Base-by-base conservation (phyloP, 1,284 basidiomycete genomes). In the Puccinia hordei region DNA sequence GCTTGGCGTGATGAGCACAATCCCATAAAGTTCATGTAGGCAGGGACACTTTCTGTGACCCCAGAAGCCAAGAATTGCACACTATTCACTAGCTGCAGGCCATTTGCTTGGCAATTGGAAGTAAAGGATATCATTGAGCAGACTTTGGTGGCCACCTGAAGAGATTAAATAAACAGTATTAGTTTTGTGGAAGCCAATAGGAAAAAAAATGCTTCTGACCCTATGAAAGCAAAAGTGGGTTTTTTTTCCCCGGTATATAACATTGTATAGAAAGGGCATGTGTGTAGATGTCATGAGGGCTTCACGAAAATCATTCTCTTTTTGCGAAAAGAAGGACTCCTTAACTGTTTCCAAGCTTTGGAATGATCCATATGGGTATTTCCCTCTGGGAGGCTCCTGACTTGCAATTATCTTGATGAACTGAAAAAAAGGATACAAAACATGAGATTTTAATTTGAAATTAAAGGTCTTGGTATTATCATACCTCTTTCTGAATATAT, bases 41-140 rank as follows among this genome's bases (percentile, higher is more conserved):
- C 63, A n/a, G 41, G 35, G 35, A 66, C 41, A 9, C 63, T 9
- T 30, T 66, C 63, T 9, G 38, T 44, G 3, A 66, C 19, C 2
- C 63, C 63, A 27, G 35, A 66, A 8, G 63, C 35, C 17, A 66
- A 66, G 41, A 66, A 44, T 10, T n/a, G 30, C 4, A 66, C 63
- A 17, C 9, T 1, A 41, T 66, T 66, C 4, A 19, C 19, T 1
- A 66, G 38, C 38, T 66, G 63, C 13, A 66, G 30, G 30, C 22
- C 38, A 66, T 66, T 66, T 13, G 27, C 10, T 12, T 17, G 63
- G 4, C 63, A 38, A 19, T 66, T 66, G 6, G 27, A 27, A 12
- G 63, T n/a, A 27, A 66, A 66, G 35, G 35, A 27, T 5, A 66
- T 15, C 41, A 66, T 66, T 12, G 41, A 66, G 27, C 63, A 66